Evolutionary conservation across 2,329 filamentous ascomycete genomes (phyloP).

Genomic region (Xylogone sp.): DNA sequence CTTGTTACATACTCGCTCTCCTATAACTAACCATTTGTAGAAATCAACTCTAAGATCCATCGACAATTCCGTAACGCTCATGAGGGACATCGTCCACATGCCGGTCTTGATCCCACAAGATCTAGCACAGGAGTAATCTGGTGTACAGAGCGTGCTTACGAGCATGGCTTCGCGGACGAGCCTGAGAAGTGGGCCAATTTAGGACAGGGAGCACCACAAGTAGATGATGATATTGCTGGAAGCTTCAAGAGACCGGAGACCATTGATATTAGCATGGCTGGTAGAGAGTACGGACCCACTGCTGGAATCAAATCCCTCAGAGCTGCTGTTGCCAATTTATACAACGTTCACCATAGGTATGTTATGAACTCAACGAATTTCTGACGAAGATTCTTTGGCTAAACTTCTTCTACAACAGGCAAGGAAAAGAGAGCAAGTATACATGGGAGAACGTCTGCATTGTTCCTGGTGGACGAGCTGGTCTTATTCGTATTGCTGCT

Average conservation of each 20-base stretch:
- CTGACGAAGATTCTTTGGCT: background rate
- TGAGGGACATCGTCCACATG: slow-evolving; percentile 86
- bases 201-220: slow-evolving; percentile 90
- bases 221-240: slow-evolving; percentile 86
- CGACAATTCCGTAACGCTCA: slow-evolving; percentile 86
- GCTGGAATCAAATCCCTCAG: slow-evolving; percentile 89
- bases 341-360: slow-evolving; percentile 76
- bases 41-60: slow-evolving; percentile 79
- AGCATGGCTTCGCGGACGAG: slow-evolving; percentile 83
- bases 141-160: slow-evolving; percentile 82
- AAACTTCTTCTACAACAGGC: slow-evolving; percentile 38
- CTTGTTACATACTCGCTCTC: background rate
- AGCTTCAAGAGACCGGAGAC: slow-evolving; percentile 78
- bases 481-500: slow-evolving; percentile 90
- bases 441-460: slow-evolving; percentile 98
- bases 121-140: slow-evolving; percentile 93
- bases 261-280: slow-evolving; percentile 74
- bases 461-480: slow-evolving; percentile 87
- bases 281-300: slow-evolving; percentile 88
- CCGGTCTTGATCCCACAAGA: slow-evolving; percentile 82
- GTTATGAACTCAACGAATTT: background rate
- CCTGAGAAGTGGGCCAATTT: slow-evolving; percentile 87
- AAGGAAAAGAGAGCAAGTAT: slow-evolving; percentile 85
- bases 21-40: slow-evolving; percentile 39
- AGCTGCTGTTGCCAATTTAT: slow-evolving; percentile 84